phyloP scores from a whole-genome alignment of 352 stramenopile genomes.

The Pythium guiyangense region DNA sequence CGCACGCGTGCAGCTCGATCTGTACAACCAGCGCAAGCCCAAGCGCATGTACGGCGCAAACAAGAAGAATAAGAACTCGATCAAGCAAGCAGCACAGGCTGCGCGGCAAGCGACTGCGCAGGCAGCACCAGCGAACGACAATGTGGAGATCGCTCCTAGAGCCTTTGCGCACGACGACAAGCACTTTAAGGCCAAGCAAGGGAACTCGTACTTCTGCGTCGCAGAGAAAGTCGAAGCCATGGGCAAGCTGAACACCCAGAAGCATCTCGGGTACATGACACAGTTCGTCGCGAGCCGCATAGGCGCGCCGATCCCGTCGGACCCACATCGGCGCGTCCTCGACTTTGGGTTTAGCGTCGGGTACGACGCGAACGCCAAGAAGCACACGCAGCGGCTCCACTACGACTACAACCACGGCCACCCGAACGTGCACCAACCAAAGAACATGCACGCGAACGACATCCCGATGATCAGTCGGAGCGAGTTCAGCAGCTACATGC shows the following conservation, averaged over 20 bases:
- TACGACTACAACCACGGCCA: background rate
- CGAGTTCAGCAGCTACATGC: background rate
- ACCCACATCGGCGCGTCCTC: background rate
- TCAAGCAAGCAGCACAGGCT: background rate
- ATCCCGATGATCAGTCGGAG: background rate
- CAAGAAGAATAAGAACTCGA: background rate
- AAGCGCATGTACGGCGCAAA: background rate
- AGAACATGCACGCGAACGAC: background rate
- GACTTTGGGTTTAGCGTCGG: background rate
- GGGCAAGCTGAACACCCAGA: background rate
- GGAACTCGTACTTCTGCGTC: background rate
- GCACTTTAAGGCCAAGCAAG: background rate
- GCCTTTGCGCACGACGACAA: background rate
- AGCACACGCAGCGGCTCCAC: background rate
- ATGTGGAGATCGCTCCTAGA: background rate
- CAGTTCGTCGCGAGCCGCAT: background rate
- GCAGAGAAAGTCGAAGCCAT: background rate
- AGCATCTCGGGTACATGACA: background rate
- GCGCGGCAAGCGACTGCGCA: no score
- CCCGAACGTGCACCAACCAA: background rate
- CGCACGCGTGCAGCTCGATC: background rate
- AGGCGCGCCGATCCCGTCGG: no score
- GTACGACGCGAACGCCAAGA: background rate
- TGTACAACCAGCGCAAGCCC: background rate
- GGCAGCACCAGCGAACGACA: background rate